Evolutionary conservation across 345 rosid genomes (phyloP).

Genomic region (Camelina hispida): DNA sequence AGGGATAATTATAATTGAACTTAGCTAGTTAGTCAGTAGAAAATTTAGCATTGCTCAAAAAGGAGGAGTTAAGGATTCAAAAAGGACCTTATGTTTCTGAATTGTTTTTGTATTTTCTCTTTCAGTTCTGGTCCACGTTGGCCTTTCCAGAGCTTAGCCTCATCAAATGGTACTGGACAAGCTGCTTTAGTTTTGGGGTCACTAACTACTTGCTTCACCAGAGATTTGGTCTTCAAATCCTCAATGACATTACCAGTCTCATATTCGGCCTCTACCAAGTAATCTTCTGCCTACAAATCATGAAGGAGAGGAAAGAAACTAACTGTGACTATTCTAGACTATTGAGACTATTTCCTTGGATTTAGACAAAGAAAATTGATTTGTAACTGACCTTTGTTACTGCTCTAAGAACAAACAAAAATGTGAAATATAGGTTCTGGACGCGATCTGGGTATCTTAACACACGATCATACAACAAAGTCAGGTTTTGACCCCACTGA

Average conservation of each 20-base stretch:
- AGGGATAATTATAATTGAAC: neutral
- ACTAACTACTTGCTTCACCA: constrained; percentile 76
- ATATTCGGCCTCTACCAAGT: constrained; percentile 89
- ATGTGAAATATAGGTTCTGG: constrained; percentile 85
- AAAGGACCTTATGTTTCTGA: constrained; percentile 85
- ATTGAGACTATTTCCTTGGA: constrained; percentile 3
- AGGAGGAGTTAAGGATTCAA: constrained; percentile 20
- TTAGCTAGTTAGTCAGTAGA: constrained; percentile 11
- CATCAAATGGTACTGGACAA: constrained; percentile 94
- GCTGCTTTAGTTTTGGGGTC: constrained; percentile 83
- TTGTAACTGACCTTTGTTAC: constrained; percentile 72
- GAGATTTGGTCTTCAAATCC: constrained; percentile 81
- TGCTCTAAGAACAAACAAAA: constrained; percentile 91
- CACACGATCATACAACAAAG: constrained; percentile 82
- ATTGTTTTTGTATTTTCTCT: constrained; percentile 77
- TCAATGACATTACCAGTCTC: constrained; percentile 79
- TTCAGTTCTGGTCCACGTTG: constrained; percentile 94
- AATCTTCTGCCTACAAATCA: constrained; percentile 67
- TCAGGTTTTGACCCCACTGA: constrained; percentile 97
- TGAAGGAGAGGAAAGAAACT: neutral
- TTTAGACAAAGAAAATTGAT: constrained; percentile 1
- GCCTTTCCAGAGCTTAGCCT: constrained; percentile 97
- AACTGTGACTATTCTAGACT: constrained; percentile 10
- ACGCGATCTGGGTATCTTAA: constrained; percentile 86
- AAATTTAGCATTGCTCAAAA: neutral